Base-by-base conservation (phyloP, 2,329 filamentous ascomycete genomes). In the Phialophora verrucosa region DNA sequence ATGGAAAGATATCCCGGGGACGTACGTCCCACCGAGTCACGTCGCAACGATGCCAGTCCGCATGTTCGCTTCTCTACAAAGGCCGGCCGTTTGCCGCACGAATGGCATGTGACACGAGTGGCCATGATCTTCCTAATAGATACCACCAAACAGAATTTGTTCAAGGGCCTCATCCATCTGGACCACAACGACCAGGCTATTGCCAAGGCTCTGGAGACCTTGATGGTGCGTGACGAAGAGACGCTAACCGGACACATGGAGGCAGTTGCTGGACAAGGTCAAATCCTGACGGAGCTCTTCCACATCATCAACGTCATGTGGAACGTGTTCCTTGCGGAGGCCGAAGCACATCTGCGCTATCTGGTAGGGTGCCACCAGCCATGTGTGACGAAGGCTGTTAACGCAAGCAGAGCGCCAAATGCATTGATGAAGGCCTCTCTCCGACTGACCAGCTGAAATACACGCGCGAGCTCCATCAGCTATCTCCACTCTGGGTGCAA, bases 71-170 rank as follows among this genome's bases (percentile, higher is more conserved):
- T 50, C 47, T 50, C 23, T 27, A n/a, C 47, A 2, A 50, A 50
- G 23, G 47, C 10, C 20, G 20, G 47, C 20, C 47, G 4, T 8
- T 14, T 50, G n/a, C 47, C 47, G 23, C 47, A 50, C 12, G 47
- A 50, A 25, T 50, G 47, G 47, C 47, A 50, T 25, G 47, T 50
- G 47, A 50, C 47, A 23, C n/a, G 47, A 50, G 47, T 50, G n/a
- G 47, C 47, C 23, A 10, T 50, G 11, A 50, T 50, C 20, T 50
- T 50, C 47, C 8, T 50, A 12, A 50, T 27, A 11, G 47, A 50
- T 6, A 23, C 17, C 11, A 50, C 47, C 20, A 50, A 23, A 20
- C 47, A 50, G 47, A 50, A 50, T 11, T 17, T 42, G 35, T 50
- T 23, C 47, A 50, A 27, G 11, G 47, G 47, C 4, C 47, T 50